Base-by-base conservation (phyloP, 768 basidiomycete genomes). In the Pisolithus orientalis region DNA sequence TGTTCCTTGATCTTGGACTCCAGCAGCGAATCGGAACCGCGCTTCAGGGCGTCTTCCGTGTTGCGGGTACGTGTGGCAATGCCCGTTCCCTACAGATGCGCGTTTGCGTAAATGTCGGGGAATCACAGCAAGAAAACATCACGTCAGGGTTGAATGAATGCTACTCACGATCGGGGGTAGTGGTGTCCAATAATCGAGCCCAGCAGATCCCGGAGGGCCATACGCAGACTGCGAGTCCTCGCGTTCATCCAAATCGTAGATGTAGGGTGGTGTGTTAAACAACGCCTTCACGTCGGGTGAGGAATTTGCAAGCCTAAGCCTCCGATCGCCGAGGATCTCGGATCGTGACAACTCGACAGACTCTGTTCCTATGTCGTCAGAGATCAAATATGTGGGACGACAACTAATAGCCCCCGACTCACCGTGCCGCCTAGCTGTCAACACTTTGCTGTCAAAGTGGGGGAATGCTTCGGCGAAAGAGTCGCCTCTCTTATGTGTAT, bases 391-490 rank as follows among this genome's bases (percentile, higher is more conserved):
- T 34, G 44, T 51, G 49, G 54, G 50, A 34, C 46, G 39, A 65
- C 72, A 55, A 58, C 76, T 76, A 78, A 69, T 75, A 74, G 49
- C 37, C 1, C 10, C 27, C 27, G 29, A 58, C 68, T 72, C 65
- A 63, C 87, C 87, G 53, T 82, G 80, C 47, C 83, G 80, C 60
- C 83, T 78, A 8, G 86, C 81, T 21, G 87, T 85, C 45, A 96
- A 76, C 1, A 96, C 83, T 69, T 94, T 96, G 72, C 90, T 92
- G 65, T 96, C 92, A 67, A 96, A 95, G 68, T 95, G 93, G 25
- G 93, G 90, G 77, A 95, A 94, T 2, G 94, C 90, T 64, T 95
- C 93, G 32, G 93, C 87, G 63, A 95, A 94, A 1, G 93, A 92
- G 63, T 97, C 94, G 6, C 87, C 87, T 44, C 92, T 79, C 69